Evolutionary conservation across 257 asterid species (phyloP), one percentile per base, ranked within the genome.

Genomic region (Phtheirospermum japonicum): DNA sequence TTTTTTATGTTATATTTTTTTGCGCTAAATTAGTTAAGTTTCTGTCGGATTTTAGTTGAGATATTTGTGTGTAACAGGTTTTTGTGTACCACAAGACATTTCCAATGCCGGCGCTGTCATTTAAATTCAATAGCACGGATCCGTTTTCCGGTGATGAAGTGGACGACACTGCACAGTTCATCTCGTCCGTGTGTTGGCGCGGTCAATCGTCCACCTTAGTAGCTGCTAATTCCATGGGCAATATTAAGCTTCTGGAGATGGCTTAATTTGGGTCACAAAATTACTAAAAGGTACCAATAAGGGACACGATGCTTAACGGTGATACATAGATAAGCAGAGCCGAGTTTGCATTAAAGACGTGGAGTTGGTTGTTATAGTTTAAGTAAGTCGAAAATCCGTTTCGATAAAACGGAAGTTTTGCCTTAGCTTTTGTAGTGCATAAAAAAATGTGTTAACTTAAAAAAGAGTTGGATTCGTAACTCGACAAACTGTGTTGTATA

Each of bases 101-200:
- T 42, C 87, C 97, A 0, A 93, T 93, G 97, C 99, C 99, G 0
- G 83, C 88, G 0, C 14, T 87, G 23, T 85, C 97, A 3, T 83
- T 73, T 39, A 93, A 85, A 68, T 93, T 87, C 56, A 81, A 75
- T 50, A 80, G 72, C 89, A 73, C 74, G 2, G 95, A 82, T 66
- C 84, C 96, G 0, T 68, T 78, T 3, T 83, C 91, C 5, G 92
- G 87, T 7, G 95, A 85, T 52, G 94, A 82, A 64, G 81, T 75
- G 61, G 96, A 85, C 33, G 95, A 85, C 65, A 30, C 83, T 26
- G 79, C 94, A 53, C 97, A 85, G 70, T 93, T 93, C 71, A 87
- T 87, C 76, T 93, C 99, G 28, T 87, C 97, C 7, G 95, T 89
- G 14, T 89, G 97, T 69, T 93, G 99, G 99, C 94, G 87, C 0